Conservation (phyloP, 805 yeast genomes). For the Metschnikowia hibisci region DNA sequence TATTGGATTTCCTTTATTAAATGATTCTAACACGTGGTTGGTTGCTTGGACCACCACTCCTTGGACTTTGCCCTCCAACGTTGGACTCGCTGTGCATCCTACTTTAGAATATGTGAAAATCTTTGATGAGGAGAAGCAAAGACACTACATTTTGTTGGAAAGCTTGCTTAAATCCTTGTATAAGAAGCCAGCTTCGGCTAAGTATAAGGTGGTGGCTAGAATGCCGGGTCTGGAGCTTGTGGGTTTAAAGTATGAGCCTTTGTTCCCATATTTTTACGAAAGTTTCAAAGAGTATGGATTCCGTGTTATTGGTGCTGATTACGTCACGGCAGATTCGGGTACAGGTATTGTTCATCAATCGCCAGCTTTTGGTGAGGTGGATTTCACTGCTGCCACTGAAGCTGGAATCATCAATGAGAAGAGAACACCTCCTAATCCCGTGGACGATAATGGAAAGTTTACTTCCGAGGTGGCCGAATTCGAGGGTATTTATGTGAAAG, state of each 20-base stretch:
- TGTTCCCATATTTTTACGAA: constrained; percentile 77
- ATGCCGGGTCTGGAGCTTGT: constrained; percentile 75
- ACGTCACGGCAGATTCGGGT: constrained; percentile 93
- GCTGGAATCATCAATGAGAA: constrained; percentile 72
- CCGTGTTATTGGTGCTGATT: constrained; percentile 75
- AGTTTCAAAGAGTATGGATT: constrained; percentile 74
- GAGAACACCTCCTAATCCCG: constrained; percentile 82
- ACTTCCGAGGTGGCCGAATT: constrained; percentile 70
- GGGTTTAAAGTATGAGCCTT: constrained; percentile 78
- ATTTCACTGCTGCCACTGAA: constrained; percentile 76
- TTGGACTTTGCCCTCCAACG: constrained; percentile 96
- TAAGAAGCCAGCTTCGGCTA: constrained; percentile 92
- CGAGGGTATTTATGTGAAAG: constrained; percentile 86
- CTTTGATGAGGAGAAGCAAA: constrained; percentile 80
- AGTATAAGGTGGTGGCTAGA: constrained; percentile 76
- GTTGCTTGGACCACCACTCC: constrained; percentile 99
- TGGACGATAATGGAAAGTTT: constrained; percentile 89
- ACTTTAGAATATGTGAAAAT: constrained; percentile 88
- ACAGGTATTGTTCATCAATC: constrained; percentile 98
- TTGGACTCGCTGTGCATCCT: constrained; percentile 90
- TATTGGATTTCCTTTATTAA: constrained; percentile 75
- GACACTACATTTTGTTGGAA: constrained; percentile 81
- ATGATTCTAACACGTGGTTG: constrained; percentile 75
- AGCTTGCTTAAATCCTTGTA: constrained; percentile 75
- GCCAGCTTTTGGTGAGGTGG: constrained; percentile 99